phyloP scores from a whole-genome alignment of 225 moss, liverwort and hornwort species.

The Straminergon stramineum region DNA sequence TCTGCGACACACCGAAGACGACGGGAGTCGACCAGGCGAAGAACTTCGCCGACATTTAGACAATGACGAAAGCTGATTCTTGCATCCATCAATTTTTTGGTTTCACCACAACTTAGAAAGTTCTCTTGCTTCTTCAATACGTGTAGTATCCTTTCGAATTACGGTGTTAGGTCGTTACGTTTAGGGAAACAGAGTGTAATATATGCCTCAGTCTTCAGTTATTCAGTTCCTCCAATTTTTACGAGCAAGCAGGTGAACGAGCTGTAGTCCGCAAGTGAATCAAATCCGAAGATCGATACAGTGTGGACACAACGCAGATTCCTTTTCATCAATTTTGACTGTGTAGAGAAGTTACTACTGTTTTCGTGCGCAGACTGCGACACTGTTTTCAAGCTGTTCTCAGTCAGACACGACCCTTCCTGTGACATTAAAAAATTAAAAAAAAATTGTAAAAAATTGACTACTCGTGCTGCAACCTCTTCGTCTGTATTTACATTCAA shows the following conservation, averaged over 20 bases:
- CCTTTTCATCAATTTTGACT: background rate
- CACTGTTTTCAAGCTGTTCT: background rate
- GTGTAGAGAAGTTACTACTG: background rate
- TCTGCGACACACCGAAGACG: slow-evolving; percentile 28
- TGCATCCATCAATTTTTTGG: background rate
- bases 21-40: background rate
- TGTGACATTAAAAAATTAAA: background rate
- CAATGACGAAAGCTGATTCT: background rate
- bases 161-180: background rate
- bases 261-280: background rate
- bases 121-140: background rate
- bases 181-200: slow-evolving; percentile 8
- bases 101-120: background rate
- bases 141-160: background rate
- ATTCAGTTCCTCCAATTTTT: slow-evolving; percentile 3
- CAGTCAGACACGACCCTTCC: background rate
- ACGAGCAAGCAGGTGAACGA: background rate
- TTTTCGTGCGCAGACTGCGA: background rate
- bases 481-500: background rate
- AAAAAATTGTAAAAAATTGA: background rate
- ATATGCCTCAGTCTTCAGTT: background rate
- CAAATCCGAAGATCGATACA: background rate
- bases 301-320: background rate
- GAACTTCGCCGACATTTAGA: slow-evolving; percentile 8
- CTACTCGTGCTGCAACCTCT: background rate